Evolutionary conservation across 345 rosid genomes (phyloP).

Genomic region (Reutealis trisperma): DNA sequence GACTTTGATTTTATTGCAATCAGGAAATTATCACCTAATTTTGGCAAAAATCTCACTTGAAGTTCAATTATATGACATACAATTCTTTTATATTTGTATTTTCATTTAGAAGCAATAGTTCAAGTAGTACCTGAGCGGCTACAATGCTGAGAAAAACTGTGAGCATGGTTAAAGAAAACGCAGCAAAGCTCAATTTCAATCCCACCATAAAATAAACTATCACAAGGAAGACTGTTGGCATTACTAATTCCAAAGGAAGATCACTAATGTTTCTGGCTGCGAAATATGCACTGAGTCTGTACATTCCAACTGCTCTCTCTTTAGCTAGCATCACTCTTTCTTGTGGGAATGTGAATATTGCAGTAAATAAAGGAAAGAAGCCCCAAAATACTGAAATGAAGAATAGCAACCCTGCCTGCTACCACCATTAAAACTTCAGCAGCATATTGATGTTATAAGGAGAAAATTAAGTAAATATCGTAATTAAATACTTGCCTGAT

Average conservation of each 20-base stretch:
- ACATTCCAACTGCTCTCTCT: constrained; percentile 44
- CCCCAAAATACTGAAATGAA: constrained; percentile 44
- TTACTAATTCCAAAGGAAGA: constrained; percentile 35
- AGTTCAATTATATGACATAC: no score
- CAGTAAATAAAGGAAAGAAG: constrained; percentile 35
- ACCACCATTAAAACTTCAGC: background rate
- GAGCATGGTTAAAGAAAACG: constrained; percentile 32
- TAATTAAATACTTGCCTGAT: constrained; percentile 28
- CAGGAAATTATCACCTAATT: no score
- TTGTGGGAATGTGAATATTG: constrained; percentile 41
- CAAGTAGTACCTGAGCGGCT: constrained; percentile 30
- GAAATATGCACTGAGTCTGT: constrained; percentile 37
- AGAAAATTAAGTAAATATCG: background rate
- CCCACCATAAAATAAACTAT: constrained; percentile 35
- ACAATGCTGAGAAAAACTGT: constrained; percentile 30
- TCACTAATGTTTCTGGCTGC: constrained; percentile 31
- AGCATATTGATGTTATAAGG: background rate
- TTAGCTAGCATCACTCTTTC: constrained; percentile 38
- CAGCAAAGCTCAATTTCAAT: constrained; percentile 22
- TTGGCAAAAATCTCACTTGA: no score
- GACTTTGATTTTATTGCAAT: no score
- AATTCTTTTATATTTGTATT: background rate
- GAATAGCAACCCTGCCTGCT: constrained; percentile 39
- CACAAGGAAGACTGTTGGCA: constrained; percentile 29
- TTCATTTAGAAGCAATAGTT: no score